phyloP scores from a whole-genome alignment of 31 red algal species.

The Asparagopsis taxiformis region DNA sequence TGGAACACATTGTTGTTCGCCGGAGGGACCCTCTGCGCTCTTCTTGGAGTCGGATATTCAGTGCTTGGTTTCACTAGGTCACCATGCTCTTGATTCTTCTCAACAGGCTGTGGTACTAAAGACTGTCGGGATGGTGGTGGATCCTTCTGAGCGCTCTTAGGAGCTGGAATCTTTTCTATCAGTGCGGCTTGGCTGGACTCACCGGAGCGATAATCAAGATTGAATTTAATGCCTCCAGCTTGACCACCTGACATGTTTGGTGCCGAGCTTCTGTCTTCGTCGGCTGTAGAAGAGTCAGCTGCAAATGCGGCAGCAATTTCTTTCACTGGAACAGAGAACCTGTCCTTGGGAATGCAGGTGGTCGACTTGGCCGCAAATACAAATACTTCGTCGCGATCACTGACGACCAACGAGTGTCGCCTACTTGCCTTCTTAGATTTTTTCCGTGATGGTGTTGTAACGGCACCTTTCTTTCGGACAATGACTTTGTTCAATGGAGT shows the following conservation, averaged over 20 bases:
- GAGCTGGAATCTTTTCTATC: too few species aligned
- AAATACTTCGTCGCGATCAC: not conserved
- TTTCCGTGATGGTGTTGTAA: not conserved
- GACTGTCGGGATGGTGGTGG: too few species aligned
- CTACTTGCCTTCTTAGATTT: not conserved
- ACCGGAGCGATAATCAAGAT: not conserved
- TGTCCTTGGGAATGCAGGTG: not conserved
- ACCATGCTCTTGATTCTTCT: too few species aligned
- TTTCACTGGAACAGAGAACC: not conserved
- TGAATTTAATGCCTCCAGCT: not conserved
- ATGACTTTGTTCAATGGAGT: not conserved
- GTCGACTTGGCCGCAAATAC: not conserved
- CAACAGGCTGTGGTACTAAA: too few species aligned
- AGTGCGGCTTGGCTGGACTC: too few species aligned
- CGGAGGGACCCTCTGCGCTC: too few species aligned
- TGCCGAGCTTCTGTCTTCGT: not conserved
- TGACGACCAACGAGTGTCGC: conserved; percentile 3
- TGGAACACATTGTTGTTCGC: too few species aligned
- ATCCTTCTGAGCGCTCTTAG: too few species aligned
- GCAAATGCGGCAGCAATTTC: not conserved
- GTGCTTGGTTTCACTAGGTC: too few species aligned
- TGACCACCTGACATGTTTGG: not conserved
- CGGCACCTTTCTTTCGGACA: not conserved
- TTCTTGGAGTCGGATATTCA: too few species aligned
- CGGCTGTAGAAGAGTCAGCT: not conserved